Conservation (phyloP, 2,329 filamentous ascomycete genomes). For the Exophiala sp. region DNA sequence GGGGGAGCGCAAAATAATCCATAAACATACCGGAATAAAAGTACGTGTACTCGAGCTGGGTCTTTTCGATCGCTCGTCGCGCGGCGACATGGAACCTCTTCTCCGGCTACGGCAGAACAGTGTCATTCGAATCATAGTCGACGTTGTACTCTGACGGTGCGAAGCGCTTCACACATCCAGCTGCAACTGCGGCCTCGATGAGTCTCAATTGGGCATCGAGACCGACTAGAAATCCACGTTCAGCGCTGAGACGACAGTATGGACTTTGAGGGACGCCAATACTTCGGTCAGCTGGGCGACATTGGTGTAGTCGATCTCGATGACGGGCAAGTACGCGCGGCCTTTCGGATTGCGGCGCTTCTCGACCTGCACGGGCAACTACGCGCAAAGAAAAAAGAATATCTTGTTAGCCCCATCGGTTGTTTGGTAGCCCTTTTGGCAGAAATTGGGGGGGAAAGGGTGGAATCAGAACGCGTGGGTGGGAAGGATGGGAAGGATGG, state of each 20-base stretch:
- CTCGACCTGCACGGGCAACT: too few species aligned
- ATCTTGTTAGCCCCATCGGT: too few species aligned
- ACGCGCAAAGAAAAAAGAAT: too few species aligned
- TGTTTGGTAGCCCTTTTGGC: too few species aligned
- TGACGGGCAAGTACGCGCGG: too few species aligned
- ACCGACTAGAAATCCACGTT: conserved; percentile 31
- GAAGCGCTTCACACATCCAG: conserved; percentile 39
- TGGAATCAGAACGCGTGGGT: too few species aligned
- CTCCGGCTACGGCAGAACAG: conserved; percentile 31
- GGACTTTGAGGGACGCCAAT: conserved; percentile 39
- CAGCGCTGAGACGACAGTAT: conserved; percentile 47
- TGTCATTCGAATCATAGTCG: too few species aligned
- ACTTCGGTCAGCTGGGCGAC: conserved; percentile 29
- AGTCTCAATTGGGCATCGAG: conserved; percentile 41
- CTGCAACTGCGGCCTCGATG: conserved; percentile 43
- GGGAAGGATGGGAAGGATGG: too few species aligned
- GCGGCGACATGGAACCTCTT: conserved; percentile 32
- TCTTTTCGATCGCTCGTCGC: conserved; percentile 31
- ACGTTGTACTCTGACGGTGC: conserved; percentile 42
- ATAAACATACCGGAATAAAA: conserved; percentile 45
- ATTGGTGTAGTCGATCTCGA: conserved; percentile 35
- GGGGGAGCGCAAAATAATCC: conserved; percentile 45
- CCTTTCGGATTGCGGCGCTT: too few species aligned
- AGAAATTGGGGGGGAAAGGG: too few species aligned
- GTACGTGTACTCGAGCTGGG: conserved; percentile 38